Conservation (phyloP, 306 rosid genomes). For the Corylus heterophylla region DNA sequence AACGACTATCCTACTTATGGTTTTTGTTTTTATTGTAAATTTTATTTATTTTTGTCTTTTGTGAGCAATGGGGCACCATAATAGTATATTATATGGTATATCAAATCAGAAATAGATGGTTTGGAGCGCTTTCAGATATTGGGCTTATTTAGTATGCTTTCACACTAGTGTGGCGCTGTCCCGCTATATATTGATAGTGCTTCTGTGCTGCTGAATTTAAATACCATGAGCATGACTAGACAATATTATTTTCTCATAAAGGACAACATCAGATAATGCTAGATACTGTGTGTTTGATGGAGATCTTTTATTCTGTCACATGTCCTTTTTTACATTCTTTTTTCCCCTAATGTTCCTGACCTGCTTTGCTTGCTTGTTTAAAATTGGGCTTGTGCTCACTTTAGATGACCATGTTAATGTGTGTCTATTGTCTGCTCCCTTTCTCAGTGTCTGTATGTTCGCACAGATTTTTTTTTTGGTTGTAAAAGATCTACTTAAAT, state of each 20-base stretch:
- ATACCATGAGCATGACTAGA: neutral
- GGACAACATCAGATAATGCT: neutral
- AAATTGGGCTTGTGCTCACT: neutral
- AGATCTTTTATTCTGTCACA: neutral
- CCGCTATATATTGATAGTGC: too few relatives aligned
- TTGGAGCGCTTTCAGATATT: neutral
- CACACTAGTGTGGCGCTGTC: neutral
- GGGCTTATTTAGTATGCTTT: neutral
- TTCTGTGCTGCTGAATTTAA: too few relatives aligned
- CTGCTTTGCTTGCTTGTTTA: neutral
- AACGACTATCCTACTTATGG: neutral
- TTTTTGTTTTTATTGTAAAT: neutral
- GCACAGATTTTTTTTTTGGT: neutral
- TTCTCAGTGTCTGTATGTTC: neutral
- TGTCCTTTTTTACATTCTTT: neutral
- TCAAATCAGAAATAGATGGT: neutral
- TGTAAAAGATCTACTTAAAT: neutral
- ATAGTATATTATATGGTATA: neutral
- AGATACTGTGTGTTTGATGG: neutral
- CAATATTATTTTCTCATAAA: too few relatives aligned
- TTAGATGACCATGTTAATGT: neutral
- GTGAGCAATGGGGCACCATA: neutral
- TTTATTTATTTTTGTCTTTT: too few relatives aligned
- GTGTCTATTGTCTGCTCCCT: neutral
- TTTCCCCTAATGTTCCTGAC: neutral